phyloP scores from a whole-genome alignment of 768 basidiomycete genomes.

The Clathrus columnatus region DNA sequence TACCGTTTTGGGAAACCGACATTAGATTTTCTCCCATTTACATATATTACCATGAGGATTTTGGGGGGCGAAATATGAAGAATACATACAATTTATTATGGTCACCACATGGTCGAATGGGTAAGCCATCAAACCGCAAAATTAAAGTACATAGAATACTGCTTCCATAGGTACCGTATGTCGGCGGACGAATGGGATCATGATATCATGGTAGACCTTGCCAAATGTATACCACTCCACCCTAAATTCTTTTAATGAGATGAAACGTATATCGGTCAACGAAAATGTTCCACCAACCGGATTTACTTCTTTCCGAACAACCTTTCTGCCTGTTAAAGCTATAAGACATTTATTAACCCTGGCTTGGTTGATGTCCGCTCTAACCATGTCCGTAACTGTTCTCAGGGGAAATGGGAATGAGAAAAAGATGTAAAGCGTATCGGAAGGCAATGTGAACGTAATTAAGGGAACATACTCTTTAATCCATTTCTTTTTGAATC shows the following conservation, averaged over 20 bases:
- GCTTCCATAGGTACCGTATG: too few species aligned
- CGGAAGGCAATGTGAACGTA: background rate
- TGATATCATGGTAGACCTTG: background rate
- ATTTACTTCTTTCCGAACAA: slow-evolving; percentile 66
- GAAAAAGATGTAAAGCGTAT: background rate
- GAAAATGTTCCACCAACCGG: slow-evolving; percentile 33
- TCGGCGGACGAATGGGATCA: background rate
- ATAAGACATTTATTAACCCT: slow-evolving; percentile 91
- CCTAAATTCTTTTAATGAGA: background rate
- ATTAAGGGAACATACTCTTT: slow-evolving; percentile 39
- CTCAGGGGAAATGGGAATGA: background rate
- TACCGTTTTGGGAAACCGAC: too few species aligned
- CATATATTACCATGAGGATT: too few species aligned
- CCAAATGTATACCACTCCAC: background rate
- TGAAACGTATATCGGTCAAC: background rate
- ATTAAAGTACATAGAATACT: too few species aligned
- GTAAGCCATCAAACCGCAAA: too few species aligned
- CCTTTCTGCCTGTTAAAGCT: slow-evolving; percentile 79
- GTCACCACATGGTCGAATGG: too few species aligned
- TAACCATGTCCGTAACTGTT: slow-evolving; percentile 20
- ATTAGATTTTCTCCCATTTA: too few species aligned
- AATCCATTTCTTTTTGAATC: slow-evolving; percentile 51
- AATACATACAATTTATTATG: too few species aligned
- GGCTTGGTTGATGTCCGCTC: slow-evolving; percentile 81
- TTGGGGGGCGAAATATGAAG: too few species aligned